Conservation (phyloP, 148 eudicot species). For the Spergularia marina region DNA sequence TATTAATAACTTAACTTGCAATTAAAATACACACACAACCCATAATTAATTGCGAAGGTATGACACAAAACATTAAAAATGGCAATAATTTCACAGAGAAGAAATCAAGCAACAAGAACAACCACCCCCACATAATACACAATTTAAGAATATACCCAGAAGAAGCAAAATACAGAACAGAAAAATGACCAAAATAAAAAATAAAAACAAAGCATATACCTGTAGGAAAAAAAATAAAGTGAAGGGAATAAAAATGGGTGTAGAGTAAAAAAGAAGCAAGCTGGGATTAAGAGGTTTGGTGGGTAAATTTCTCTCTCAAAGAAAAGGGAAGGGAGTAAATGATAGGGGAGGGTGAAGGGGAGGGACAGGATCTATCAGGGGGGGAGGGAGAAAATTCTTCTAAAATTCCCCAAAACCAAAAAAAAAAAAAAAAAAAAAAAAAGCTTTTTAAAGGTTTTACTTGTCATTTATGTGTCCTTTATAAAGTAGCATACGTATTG, state of each 20-base stretch:
- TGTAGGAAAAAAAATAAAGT: no score
- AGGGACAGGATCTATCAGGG: slow-evolving; percentile 23
- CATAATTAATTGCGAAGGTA: slow-evolving; percentile 6
- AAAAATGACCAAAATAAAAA: not conserved
- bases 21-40: slow-evolving; percentile 4
- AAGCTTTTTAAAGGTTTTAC: not conserved
- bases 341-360: not conserved
- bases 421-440: no score
- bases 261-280: no score
- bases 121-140: not conserved
- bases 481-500: slow-evolving; percentile 11
- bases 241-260: no score
- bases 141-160: slow-evolving; percentile 16
- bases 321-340: not conserved
- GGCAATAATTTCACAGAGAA: slow-evolving; percentile 17
- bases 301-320: slow-evolving; percentile 4
- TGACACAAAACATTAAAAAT: not conserved
- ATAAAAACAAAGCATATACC: not conserved
- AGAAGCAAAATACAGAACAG: not conserved
- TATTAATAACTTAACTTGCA: slow-evolving; percentile 5
- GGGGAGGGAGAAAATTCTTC: slow-evolving; percentile 7
- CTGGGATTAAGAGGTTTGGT: not conserved
- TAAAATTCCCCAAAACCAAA: slow-evolving; percentile 3
- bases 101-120: slow-evolving; percentile 8
- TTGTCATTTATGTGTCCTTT: slow-evolving; percentile 7